Conservation (phyloP, 768 basidiomycete species). For the Xerocomellus amylosporus region DNA sequence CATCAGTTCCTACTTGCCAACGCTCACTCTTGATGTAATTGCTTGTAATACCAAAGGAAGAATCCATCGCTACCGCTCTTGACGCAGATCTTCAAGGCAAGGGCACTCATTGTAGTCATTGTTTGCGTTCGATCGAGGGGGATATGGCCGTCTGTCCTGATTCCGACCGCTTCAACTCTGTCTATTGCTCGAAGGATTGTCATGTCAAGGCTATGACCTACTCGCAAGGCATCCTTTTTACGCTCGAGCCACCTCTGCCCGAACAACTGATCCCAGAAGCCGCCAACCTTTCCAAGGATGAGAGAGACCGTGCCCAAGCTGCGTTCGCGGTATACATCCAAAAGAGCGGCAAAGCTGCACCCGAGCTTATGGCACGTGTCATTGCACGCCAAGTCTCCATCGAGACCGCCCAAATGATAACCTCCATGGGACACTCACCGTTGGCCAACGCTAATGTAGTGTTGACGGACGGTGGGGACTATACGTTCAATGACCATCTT, state of each 20-base stretch:
- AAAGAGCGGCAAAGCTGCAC: constrained; percentile 42
- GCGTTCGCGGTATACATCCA: constrained; percentile 57
- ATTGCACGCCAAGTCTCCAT: constrained; percentile 67
- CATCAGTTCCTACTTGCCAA: neutral
- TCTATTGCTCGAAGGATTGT: constrained; percentile 75
- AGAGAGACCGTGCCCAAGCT: constrained; percentile 57
- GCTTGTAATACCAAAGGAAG: constrained; percentile 50
- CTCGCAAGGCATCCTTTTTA: constrained; percentile 70
- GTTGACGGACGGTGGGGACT: constrained; percentile 47
- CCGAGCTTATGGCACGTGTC: constrained; percentile 66
- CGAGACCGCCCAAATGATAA: constrained; percentile 58
- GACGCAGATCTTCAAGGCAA: constrained; percentile 68
- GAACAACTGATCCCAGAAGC: constrained; percentile 34
- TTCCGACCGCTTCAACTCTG: constrained; percentile 52
- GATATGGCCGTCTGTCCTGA: constrained; percentile 44
- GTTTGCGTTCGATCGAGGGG: constrained; percentile 57
- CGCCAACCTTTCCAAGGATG: constrained; percentile 35
- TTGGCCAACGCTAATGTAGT: constrained; percentile 15
- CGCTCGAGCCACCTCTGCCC: constrained; percentile 60
- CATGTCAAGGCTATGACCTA: constrained; percentile 52
- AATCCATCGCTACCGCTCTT: constrained; percentile 66
- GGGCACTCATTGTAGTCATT: constrained; percentile 71
- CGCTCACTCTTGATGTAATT: constrained; percentile 2
- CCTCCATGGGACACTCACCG: constrained; percentile 18
- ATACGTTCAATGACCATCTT: constrained; percentile 70